Conservation (phyloP, 2,329 filamentous ascomycete species). For the Hypoxylon sp. region DNA sequence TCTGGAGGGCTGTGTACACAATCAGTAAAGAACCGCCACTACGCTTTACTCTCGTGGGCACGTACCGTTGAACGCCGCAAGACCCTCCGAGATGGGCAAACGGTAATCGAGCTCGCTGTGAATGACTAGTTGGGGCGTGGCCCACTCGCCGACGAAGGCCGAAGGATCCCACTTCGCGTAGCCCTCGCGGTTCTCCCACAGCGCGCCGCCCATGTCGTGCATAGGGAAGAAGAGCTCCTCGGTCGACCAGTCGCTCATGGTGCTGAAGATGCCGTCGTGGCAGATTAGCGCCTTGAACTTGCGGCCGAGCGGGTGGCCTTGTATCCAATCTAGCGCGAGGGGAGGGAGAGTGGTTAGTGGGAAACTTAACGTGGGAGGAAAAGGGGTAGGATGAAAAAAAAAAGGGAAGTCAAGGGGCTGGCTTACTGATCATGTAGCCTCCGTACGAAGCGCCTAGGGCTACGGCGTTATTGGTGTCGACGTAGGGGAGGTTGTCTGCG, state of each 20-base stretch:
- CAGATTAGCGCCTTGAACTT: constrained; percentile 90
- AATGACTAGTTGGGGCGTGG: constrained; percentile 86
- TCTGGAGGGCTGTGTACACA: constrained; percentile 70
- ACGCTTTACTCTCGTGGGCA: background rate
- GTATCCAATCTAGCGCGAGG: constrained; percentile 77
- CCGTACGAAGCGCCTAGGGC: constrained; percentile 81
- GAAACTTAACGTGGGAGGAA: background rate
- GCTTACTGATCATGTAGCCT: constrained; percentile 78
- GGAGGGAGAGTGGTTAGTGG: constrained; percentile 23
- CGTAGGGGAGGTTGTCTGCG: constrained; percentile 71
- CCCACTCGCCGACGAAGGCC: constrained; percentile 75
- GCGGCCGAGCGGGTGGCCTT: constrained; percentile 84
- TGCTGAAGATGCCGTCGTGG: constrained; percentile 88
- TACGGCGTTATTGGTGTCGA: constrained; percentile 77
- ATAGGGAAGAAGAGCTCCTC: constrained; percentile 79
- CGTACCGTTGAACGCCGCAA: constrained; percentile 79
- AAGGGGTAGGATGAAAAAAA: background rate
- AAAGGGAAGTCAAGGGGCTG: constrained; percentile 28
- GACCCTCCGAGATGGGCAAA: constrained; percentile 83
- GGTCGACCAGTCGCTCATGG: constrained; percentile 71
- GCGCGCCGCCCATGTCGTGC: constrained; percentile 73
- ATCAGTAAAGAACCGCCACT: constrained; percentile 10
- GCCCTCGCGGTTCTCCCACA: constrained; percentile 70
- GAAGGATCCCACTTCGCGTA: constrained; percentile 80
- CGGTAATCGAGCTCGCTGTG: constrained; percentile 93